Percentiles rank a stretch among this genome's conserved stretches.
These are phyloP conservation scores for Annulohypoxylon maeteangense DNA, from an alignment of 495 filamentous ascomycete species.

Conservation along the genomic window DNA sequence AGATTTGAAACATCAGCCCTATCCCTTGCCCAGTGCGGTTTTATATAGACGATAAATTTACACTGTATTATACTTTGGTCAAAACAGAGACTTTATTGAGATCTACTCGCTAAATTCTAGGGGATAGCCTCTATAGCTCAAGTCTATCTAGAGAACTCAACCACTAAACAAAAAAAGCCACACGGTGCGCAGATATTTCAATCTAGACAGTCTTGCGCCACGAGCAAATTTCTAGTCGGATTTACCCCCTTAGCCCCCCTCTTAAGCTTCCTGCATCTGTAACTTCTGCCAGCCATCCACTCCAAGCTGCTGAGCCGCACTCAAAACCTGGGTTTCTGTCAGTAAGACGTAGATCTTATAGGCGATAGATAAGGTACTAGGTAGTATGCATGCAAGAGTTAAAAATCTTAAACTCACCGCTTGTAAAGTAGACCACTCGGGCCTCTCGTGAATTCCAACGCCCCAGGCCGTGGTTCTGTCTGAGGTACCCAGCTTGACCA, in stretches of 20 bases:
- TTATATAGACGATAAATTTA: too few species aligned
- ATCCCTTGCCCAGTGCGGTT: too few species aligned
- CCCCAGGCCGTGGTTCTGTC: background rate
- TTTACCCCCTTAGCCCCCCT: background rate
- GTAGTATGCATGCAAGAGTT: background rate
- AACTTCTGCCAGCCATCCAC: background rate
- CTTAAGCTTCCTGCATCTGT: background rate
- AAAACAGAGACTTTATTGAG: too few species aligned
- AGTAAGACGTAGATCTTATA: too few species aligned
- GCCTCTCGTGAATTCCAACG: background rate
- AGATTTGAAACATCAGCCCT: background rate
- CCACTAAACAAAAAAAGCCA: too few species aligned
- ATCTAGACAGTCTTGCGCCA: too few species aligned
- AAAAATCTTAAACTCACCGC: background rate
- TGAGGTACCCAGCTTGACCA: background rate
- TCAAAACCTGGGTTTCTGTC: background rate
- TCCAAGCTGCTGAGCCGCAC: background rate
- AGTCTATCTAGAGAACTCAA: too few species aligned
- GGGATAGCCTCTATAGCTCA: too few species aligned
- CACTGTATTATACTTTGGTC: too few species aligned
- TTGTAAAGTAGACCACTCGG: background rate
- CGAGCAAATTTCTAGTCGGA: too few species aligned
- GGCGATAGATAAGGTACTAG: background rate
- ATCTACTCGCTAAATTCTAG: too few species aligned
- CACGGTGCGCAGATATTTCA: too few species aligned